phyloP scores from a whole-genome alignment of 371 early-diverging fungal genomes.

The Mortierella sp. region DNA sequence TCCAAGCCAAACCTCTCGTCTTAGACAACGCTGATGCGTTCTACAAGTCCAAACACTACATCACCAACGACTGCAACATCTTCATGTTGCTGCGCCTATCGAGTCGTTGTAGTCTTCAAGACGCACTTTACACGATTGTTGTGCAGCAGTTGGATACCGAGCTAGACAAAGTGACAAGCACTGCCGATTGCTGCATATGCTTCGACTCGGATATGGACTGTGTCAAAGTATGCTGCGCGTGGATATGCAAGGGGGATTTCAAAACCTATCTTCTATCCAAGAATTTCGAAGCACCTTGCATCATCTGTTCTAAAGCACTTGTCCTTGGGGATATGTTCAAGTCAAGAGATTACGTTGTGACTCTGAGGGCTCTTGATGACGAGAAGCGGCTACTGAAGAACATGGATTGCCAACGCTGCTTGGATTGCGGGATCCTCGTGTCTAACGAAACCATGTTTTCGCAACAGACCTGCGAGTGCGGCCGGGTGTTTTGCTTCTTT shows the following conservation, averaged over 20 bases:
- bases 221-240: conserved; percentile 18
- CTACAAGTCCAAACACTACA: conserved; percentile 2
- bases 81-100: conserved; percentile 22
- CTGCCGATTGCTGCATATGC: conserved; percentile 21
- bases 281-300: too few relatives aligned
- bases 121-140: conserved; percentile 20
- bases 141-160: conserved; percentile 20
- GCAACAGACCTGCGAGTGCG: too few relatives aligned
- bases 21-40: conserved; percentile 13
- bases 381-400: too few relatives aligned
- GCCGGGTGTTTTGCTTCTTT: too few relatives aligned
- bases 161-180: conserved; percentile 4
- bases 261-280: too few relatives aligned
- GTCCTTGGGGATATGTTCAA: too few relatives aligned
- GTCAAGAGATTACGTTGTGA: too few relatives aligned
- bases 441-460: too few relatives aligned
- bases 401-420: too few relatives aligned
- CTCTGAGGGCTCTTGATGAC: too few relatives aligned
- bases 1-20: conserved; percentile 14
- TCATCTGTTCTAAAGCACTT: too few relatives aligned
- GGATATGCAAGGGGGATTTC: conserved; percentile 29
- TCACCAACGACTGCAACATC: conserved; percentile 24
- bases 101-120: conserved; percentile 11
- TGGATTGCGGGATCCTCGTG: too few relatives aligned
- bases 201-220: conserved; percentile 17